These are phyloP conservation scores for Tilletia indica DNA, from an alignment of 1,284 basidiomycete genomes.

Conservation along the genomic window DNA sequence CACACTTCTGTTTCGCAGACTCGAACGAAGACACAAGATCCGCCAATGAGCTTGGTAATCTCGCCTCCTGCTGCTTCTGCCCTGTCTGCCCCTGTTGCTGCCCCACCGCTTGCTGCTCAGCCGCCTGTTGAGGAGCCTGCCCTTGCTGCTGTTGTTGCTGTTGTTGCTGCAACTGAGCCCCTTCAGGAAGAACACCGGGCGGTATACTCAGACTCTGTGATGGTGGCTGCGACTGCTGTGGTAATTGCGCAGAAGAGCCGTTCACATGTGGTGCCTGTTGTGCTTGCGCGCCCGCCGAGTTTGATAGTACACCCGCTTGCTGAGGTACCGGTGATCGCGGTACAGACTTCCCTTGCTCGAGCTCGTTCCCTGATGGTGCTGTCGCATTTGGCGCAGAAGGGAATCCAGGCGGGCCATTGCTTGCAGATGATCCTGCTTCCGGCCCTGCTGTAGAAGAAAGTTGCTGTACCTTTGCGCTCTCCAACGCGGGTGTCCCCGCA, in stretches of 20 bases:
- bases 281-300: too few relatives aligned
- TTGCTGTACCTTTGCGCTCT: conserved; percentile 17
- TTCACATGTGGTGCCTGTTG: neutral
- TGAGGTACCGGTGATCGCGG: conserved; percentile 3
- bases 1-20: conserved; percentile 80
- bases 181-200: neutral
- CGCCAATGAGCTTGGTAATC: conserved; percentile 73
- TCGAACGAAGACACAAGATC: conserved; percentile 94
- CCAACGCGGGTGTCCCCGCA: conserved; percentile 24
- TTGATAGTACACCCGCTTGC: neutral
- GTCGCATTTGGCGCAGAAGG: neutral
- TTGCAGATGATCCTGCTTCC: conserved; percentile 9
- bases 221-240: neutral
- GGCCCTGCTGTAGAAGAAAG: conserved; percentile 8
- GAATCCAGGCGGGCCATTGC: conserved; percentile 16
- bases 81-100: conserved; percentile 30
- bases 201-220: neutral
- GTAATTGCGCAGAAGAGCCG: neutral
- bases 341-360: neutral
- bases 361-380: neutral
- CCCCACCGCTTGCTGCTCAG: conserved; percentile 25
- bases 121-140: conserved; percentile 4
- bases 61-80: conserved; percentile 43
- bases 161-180: neutral
- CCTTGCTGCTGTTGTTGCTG: conserved; percentile 20